Percentiles rank a stretch among this genome's conserved stretches.
Evolutionary conservation across 768 basidiomycete species (phyloP).

Genomic region (Tylopilus balloui): DNA sequence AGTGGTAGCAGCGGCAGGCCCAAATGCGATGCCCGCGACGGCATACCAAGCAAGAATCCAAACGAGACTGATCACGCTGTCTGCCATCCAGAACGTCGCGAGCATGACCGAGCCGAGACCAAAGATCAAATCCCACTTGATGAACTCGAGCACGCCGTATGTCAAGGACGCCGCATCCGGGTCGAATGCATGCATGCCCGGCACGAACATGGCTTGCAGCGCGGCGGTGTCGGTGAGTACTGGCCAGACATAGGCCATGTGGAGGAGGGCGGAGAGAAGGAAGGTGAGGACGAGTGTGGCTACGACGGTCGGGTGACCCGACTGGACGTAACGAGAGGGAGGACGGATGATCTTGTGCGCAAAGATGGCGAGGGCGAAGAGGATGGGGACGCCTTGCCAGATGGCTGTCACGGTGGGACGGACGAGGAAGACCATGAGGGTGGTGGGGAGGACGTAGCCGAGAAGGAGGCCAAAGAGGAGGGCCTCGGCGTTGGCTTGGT

Average conservation of each 20-base stretch:
- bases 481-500: slow-evolving; percentile 47
- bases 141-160: slow-evolving; percentile 33
- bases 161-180: neutral
- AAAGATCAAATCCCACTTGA: slow-evolving; percentile 50
- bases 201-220: slow-evolving; percentile 14
- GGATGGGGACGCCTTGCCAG: slow-evolving; percentile 54
- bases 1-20: slow-evolving; percentile 49
- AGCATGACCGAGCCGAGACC: slow-evolving; percentile 38
- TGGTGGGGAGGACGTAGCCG: slow-evolving; percentile 45
- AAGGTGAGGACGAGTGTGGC: slow-evolving; percentile 13
- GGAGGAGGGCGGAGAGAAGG: slow-evolving; percentile 20
- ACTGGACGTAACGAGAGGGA: slow-evolving; percentile 12
- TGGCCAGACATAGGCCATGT: slow-evolving; percentile 26
- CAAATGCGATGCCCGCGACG: slow-evolving; percentile 39
- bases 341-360: slow-evolving; percentile 39
- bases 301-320: slow-evolving; percentile 22
- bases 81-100: slow-evolving; percentile 47
- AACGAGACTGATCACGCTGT: slow-evolving; percentile 29
- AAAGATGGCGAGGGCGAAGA: slow-evolving; percentile 38
- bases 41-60: slow-evolving; percentile 41
- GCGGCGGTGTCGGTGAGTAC: slow-evolving; percentile 1
- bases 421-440: slow-evolving; percentile 39
- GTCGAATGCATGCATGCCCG: slow-evolving; percentile 2
- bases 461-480: slow-evolving; percentile 45
- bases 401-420: slow-evolving; percentile 44